These are phyloP conservation scores for Paracoccidioides brasiliensis DNA, from an alignment of 2,329 filamentous ascomycete genomes.

Conservation along the genomic window DNA sequence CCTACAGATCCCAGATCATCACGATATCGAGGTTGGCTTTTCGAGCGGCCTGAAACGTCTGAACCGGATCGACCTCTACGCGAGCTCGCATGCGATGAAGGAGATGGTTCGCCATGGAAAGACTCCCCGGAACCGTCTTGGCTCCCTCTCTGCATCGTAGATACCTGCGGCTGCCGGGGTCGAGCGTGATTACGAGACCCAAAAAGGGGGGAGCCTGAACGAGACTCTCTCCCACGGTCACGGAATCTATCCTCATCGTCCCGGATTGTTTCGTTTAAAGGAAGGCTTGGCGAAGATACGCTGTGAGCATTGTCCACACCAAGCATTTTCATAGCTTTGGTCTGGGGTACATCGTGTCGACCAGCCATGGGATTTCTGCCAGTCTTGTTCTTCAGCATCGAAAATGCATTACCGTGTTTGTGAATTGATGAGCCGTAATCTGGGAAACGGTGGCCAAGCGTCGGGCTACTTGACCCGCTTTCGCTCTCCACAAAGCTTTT, in stretches of 20 bases:
- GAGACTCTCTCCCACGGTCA: slow-evolving; percentile 23
- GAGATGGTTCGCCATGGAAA: slow-evolving; percentile 21
- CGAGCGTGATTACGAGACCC: slow-evolving; percentile 13
- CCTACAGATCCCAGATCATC: slow-evolving; percentile 42
- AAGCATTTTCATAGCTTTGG: slow-evolving; percentile 30
- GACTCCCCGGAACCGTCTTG: slow-evolving; percentile 25
- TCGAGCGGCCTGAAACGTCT: slow-evolving; percentile 40
- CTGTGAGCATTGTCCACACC: slow-evolving; percentile 23
- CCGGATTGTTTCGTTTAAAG: slow-evolving; percentile 23
- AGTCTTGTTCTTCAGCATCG: slow-evolving; percentile 31
- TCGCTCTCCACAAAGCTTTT: slow-evolving; percentile 30
- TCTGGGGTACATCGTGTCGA: slow-evolving; percentile 18
- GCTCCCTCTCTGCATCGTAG: slow-evolving; percentile 15
- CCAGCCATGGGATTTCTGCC: slow-evolving; percentile 20
- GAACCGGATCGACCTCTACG: slow-evolving; percentile 44
- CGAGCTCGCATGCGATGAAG: slow-evolving; percentile 28
- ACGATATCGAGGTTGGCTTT: slow-evolving; percentile 39
- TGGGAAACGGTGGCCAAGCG: slow-evolving; percentile 22
- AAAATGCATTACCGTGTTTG: slow-evolving; percentile 31
- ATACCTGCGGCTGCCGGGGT: slow-evolving; percentile 5
- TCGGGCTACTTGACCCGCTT: slow-evolving; percentile 33
- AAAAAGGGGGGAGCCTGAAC: slow-evolving; percentile 27
- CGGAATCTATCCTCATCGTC: slow-evolving; percentile 26
- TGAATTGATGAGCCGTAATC: slow-evolving; percentile 17
- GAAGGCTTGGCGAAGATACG: slow-evolving; percentile 24